Percentiles rank a stretch among this genome's conserved stretches.
Evolutionary conservation across 1,139 yeast species (phyloP).

Genomic region (Pichia sp.): DNA sequence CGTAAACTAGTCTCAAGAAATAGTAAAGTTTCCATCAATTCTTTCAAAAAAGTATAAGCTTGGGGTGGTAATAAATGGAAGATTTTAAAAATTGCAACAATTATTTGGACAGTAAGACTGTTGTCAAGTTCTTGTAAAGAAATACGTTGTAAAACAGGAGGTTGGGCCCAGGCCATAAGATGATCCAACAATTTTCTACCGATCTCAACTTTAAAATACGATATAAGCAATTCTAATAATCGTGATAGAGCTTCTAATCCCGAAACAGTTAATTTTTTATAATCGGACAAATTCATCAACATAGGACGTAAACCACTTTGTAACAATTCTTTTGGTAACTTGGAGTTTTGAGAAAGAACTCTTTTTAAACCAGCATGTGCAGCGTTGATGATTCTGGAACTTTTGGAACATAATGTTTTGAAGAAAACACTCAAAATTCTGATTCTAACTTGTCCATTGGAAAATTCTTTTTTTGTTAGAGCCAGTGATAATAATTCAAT

Average conservation of each 20-base stretch:
- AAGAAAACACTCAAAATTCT: conserved; percentile 89
- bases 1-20: conserved; percentile 78
- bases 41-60: conserved; percentile 89
- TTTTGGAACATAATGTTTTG: conserved; percentile 83
- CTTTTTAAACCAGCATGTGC: conserved; percentile 84
- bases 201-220: conserved; percentile 93
- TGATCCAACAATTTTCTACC: conserved; percentile 92
- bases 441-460: conserved; percentile 70
- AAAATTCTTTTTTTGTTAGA: conserved; percentile 71
- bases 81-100: conserved; percentile 84
- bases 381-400: conserved; percentile 85
- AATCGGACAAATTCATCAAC: conserved; percentile 91
- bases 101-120: conserved; percentile 76
- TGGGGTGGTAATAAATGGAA: conserved; percentile 89
- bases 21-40: conserved; percentile 68
- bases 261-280: conserved; percentile 78
- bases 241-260: conserved; percentile 91
- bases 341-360: conserved; percentile 79
- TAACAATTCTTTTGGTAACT: conserved; percentile 83
- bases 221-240: conserved; percentile 75
- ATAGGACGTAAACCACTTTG: conserved; percentile 95
- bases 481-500: conserved; percentile 80
- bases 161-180: conserved; percentile 94
- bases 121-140: conserved; percentile 72
- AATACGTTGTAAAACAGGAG: conserved; percentile 62